phyloP scores from a whole-genome alignment of 441 rosid species.

The Aquilaria agallochum region DNA sequence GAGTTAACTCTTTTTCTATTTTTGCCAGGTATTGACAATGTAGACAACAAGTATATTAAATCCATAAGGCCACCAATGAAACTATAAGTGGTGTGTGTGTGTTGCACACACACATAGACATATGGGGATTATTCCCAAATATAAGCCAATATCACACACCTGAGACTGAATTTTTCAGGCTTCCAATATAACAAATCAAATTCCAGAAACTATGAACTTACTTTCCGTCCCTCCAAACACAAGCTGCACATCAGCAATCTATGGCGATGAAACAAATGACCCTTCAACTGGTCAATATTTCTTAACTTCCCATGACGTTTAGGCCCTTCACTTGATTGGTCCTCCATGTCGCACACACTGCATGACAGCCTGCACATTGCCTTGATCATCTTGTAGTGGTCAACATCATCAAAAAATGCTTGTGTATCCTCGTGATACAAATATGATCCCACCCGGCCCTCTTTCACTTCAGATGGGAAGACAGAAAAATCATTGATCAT shows the following conservation, averaged over 20 bases:
- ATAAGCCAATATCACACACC: background rate
- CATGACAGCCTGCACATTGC: slow-evolving; percentile 97
- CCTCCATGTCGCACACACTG: slow-evolving; percentile 78
- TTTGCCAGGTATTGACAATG: no score
- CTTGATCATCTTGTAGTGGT: slow-evolving; percentile 92
- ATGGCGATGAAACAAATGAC: slow-evolving; percentile 85
- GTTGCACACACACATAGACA: no score
- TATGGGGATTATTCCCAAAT: background rate
- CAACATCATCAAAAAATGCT: slow-evolving; percentile 82
- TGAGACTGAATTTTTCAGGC: background rate
- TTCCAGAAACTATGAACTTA: slow-evolving; percentile 17
- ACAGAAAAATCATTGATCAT: slow-evolving; percentile 82
- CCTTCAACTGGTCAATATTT: slow-evolving; percentile 85
- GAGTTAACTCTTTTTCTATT: no score
- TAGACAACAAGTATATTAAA: no score
- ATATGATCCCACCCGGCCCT: slow-evolving; percentile 66
- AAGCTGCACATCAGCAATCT: slow-evolving; percentile 78
- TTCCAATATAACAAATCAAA: slow-evolving; percentile 1
- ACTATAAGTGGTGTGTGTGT: no score
- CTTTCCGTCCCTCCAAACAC: slow-evolving; percentile 96
- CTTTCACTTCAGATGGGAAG: slow-evolving; percentile 71
- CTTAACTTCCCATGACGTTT: slow-evolving; percentile 58
- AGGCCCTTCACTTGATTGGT: slow-evolving; percentile 50
- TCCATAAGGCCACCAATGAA: no score
- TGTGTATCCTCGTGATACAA: slow-evolving; percentile 88